phyloP scores from a whole-genome alignment of 805 yeast genomes.

The Lipomyces sp. region DNA sequence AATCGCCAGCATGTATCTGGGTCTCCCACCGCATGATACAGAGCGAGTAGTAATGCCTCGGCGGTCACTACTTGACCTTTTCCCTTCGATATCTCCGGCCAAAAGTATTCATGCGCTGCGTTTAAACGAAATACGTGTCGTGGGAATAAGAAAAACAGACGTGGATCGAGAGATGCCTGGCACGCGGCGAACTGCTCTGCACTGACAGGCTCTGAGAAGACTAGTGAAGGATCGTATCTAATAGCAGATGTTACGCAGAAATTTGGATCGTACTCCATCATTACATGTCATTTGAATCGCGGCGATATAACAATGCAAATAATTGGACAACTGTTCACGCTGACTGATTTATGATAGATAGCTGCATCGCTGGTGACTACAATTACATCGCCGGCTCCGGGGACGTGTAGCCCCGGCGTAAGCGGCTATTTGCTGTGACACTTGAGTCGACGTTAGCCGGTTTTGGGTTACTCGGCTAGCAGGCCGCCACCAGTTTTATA shows the following conservation, averaged over 20 bases:
- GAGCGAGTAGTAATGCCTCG: conserved; percentile 17
- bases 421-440: background rate
- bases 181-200: conserved; percentile 19
- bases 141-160: conserved; percentile 29
- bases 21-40: conserved; percentile 26
- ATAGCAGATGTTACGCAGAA: conserved; percentile 28
- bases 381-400: too few relatives aligned
- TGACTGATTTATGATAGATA: too few relatives aligned
- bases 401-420: background rate
- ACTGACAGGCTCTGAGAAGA: conserved; percentile 23
- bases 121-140: conserved; percentile 35
- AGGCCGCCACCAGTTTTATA: background rate
- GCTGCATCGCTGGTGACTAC: too few relatives aligned
- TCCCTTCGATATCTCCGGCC: conserved; percentile 22
- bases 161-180: conserved; percentile 26
- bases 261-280: conserved; percentile 6
- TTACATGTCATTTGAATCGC: background rate
- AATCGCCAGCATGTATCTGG: conserved; percentile 22
- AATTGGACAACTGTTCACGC: too few relatives aligned
- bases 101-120: conserved; percentile 24
- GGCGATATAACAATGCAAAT: background rate
- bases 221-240: conserved; percentile 31
- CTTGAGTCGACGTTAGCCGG: background rate
- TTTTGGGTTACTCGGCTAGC: background rate
- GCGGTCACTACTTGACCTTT: conserved; percentile 3